These are phyloP conservation scores for Coffea humblotiana DNA, from an alignment of 305 asterid genomes.

Conservation along the genomic window DNA sequence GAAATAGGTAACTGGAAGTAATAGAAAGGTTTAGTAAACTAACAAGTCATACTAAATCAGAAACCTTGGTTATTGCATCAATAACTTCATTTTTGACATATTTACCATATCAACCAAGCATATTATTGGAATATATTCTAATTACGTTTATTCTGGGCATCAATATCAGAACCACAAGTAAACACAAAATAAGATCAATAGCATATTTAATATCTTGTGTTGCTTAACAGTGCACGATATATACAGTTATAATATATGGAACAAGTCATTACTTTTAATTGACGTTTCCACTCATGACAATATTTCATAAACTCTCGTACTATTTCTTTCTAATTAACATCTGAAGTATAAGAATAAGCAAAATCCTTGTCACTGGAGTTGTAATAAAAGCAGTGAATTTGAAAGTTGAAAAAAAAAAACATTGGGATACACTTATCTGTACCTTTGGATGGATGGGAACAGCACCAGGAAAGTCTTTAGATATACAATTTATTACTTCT, in stretches of 20 bases:
- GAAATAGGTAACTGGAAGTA: neutral
- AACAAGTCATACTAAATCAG: neutral
- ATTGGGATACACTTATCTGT: neutral
- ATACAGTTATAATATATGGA: no score
- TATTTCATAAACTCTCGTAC: neutral
- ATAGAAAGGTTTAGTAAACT: no score
- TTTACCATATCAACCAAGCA: neutral
- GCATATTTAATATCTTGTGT: neutral
- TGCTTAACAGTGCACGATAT: no score
- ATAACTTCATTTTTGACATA: neutral
- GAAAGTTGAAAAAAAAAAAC: neutral
- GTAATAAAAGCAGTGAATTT: neutral
- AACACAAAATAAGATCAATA: neutral
- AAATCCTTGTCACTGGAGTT: neutral
- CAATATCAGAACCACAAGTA: neutral
- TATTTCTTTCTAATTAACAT: neutral
- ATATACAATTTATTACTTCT: slow-evolving; percentile 56
- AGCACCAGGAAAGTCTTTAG: slow-evolving; percentile 70
- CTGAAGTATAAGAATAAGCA: neutral
- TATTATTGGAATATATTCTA: neutral
- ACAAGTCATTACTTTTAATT: no score
- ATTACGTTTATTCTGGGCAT: no score
- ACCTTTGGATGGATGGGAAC: slow-evolving; percentile 71
- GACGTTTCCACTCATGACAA: neutral
- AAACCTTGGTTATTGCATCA: neutral